Percentiles rank a stretch among this genome's conserved stretches.
Conservation (phyloP, 2,329 filamentous ascomycete genomes). For the Xenoacremonium recifei region DNA sequence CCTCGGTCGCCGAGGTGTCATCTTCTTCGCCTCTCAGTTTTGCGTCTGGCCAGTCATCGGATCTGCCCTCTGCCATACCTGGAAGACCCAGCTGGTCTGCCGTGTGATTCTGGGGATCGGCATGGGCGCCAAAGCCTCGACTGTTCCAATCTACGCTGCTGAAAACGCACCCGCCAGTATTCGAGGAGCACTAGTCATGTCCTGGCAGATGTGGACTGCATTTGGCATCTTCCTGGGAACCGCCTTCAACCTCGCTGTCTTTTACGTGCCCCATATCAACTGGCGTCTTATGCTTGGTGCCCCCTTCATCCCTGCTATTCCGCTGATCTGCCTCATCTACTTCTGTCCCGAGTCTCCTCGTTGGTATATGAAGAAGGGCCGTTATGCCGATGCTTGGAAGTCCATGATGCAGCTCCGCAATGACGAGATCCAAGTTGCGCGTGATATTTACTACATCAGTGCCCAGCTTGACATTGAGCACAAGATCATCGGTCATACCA, state of each 20-base stretch:
- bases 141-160: slow-evolving; percentile 71
- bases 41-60: slow-evolving; percentile 64
- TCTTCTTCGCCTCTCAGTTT: slow-evolving; percentile 73
- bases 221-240: slow-evolving; percentile 50
- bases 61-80: slow-evolving; percentile 62
- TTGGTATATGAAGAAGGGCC: slow-evolving; percentile 64
- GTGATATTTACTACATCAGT: slow-evolving; percentile 58
- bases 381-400: slow-evolving; percentile 58
- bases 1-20: slow-evolving; percentile 50
- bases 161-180: slow-evolving; percentile 69
- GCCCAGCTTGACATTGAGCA: slow-evolving; percentile 43
- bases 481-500: slow-evolving; percentile 35
- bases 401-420: slow-evolving; percentile 52
- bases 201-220: slow-evolving; percentile 69
- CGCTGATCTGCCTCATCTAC: slow-evolving; percentile 53
- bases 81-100: slow-evolving; percentile 65
- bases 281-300: slow-evolving; percentile 54
- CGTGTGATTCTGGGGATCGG: slow-evolving; percentile 69
- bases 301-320: slow-evolving; percentile 58
- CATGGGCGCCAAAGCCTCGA: slow-evolving; percentile 64
- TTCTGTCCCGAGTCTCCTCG: slow-evolving; percentile 64
- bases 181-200: slow-evolving; percentile 76
- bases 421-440: slow-evolving; percentile 54
- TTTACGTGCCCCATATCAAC: slow-evolving; percentile 23
- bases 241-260: slow-evolving; percentile 34